A percentile compares a stretch with the other conserved stretches of the same genome.
phyloP scores from a whole-genome alignment of 257 asterid genomes.

The Solanum peruvianum region DNA sequence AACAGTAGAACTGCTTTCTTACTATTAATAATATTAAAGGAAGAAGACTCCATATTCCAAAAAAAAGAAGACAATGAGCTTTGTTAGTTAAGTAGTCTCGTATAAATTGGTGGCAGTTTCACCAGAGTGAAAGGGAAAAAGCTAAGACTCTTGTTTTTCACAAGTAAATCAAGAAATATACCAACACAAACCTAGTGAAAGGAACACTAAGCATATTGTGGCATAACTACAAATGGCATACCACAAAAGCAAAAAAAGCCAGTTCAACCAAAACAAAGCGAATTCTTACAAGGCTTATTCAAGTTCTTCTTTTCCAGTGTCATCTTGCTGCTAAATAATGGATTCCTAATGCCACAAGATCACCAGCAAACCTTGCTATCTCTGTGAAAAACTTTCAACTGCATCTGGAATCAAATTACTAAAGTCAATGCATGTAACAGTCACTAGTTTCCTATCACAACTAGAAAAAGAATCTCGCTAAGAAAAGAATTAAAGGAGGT shows the following conservation, averaged over 20 bases:
- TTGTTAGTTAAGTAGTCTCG: neutral
- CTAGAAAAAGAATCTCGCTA: neutral
- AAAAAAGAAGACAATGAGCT: neutral
- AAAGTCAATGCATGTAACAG: neutral
- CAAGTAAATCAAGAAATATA: neutral
- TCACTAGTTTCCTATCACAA: neutral
- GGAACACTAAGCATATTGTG: neutral
- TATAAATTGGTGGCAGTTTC: neutral
- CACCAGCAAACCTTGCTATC: neutral
- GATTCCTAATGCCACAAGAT: neutral
- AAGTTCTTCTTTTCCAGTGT: neutral
- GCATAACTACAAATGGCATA: neutral
- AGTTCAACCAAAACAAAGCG: neutral
- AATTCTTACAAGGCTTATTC: neutral
- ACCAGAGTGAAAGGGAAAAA: neutral
- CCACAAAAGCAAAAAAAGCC: neutral
- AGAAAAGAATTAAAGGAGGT: neutral
- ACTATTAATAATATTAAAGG: too few relatives aligned
- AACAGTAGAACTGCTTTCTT: neutral
- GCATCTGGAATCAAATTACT: neutral
- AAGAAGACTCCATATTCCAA: neutral
- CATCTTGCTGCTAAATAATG: neutral
- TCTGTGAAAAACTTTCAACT: neutral
- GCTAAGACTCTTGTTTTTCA: neutral
- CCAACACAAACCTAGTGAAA: neutral